Evolutionary conservation across 2,329 filamentous ascomycete species (phyloP), one percentile per base, ranked within the genome.

Genomic region (Exserohilum turcica): DNA sequence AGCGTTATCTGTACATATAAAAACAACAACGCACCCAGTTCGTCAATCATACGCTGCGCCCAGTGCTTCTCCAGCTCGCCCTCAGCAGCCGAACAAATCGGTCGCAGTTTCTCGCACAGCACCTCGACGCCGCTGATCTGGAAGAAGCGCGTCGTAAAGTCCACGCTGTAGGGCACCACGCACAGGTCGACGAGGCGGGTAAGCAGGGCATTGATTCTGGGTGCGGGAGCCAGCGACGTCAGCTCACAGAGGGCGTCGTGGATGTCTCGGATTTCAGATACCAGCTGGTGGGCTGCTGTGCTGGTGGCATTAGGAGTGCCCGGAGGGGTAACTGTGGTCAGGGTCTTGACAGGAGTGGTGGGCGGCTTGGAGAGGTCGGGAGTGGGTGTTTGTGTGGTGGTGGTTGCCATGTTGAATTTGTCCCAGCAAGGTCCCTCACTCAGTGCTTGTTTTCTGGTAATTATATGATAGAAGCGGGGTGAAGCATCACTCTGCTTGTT

Each of bases 1-100:
- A 10, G 18, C n/a, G n/a, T n/a, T n/a, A n/a, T n/a, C n/a, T n/a
- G n/a, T n/a, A n/a, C n/a, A n/a, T n/a, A n/a, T n/a, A 6, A 43
- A 2, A 7, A 43, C 5, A 8, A 13, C 12, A 6, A 35, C 42
- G 5, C 27, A 35, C 42, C 21, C 38, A 40, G 15, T 16, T 40
- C 29, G 24, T 6, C 9, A 5, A 63, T 21, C 15, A 81, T 77
- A 7, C 64, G 64, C 8, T 65, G 47, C 0, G 77, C 72, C 79
- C 79, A 82, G 55, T 78, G 64, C 2, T 56, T 60, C 59, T 82
- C 80, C 2, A 82, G 67, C 19, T 76, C 69, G 31, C 71, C 75
- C 63, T 83, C 80, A 3, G 78, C 77, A 12, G 64, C 56, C 3
- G 76, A 73, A 57, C 79, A 82, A 13, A 82, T 65, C 1, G 64